Evolutionary conservation across 176 grass and related monocot species (phyloP).

Genomic region (Aegilops longissima): DNA sequence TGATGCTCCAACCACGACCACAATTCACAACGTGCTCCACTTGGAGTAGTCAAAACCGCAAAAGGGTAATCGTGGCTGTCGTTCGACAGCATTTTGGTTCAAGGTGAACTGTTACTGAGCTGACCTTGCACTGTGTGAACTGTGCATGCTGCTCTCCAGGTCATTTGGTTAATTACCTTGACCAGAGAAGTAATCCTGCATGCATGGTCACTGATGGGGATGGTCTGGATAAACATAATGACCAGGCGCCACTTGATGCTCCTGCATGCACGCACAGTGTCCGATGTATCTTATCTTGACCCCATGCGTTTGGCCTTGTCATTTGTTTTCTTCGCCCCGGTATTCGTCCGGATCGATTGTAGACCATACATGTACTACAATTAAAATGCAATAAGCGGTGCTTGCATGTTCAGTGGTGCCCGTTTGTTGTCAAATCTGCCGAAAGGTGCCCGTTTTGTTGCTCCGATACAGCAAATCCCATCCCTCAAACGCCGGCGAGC

Average conservation of each 20-base stretch:
- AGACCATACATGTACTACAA: not conserved
- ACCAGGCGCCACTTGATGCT: constrained; percentile 24
- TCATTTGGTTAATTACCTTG: not conserved
- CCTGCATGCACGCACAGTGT: not conserved
- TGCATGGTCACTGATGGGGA: not conserved
- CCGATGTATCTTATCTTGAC: constrained; percentile 12
- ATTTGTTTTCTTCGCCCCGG: not conserved
- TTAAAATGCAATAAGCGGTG: not conserved
- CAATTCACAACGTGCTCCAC: too few relatives aligned
- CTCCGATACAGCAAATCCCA: too few relatives aligned
- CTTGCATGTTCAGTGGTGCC: too few relatives aligned
- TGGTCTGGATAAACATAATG: not conserved
- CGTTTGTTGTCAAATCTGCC: not conserved
- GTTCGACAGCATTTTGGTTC: not conserved
- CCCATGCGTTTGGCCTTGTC: not conserved
- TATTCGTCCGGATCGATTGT: not conserved
- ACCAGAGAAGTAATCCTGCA: not conserved
- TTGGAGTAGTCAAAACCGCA: not conserved
- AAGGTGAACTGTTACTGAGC: not conserved
- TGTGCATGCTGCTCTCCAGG: not conserved
- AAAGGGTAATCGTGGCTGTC: not conserved
- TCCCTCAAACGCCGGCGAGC: too few relatives aligned
- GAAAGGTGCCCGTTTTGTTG: too few relatives aligned
- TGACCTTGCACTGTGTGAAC: not conserved
- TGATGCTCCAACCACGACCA: too few relatives aligned